Base-by-base conservation (phyloP, 1,284 basidiomycete species). In the Mycena sp. region DNA sequence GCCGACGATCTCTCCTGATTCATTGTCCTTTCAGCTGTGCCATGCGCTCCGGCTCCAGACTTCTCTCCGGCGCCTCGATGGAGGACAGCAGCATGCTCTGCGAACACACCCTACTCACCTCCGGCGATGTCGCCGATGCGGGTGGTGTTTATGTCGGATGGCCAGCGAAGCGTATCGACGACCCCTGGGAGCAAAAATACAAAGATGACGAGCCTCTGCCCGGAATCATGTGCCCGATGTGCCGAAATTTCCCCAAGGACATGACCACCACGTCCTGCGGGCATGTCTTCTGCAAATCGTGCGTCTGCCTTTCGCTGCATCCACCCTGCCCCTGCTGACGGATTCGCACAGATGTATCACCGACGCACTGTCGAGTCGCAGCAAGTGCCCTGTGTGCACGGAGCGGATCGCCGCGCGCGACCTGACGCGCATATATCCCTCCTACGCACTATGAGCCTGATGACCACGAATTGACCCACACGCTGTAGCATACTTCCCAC, bases 21-120 rank as follows among this genome's bases (percentile, higher is more conserved):
- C 30, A 10, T 35, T 58, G 21, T 28, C 21, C 37, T 25, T 40
- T 23, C 45, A 78, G 77, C 29, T 78, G 74, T 53, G 78, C 79
- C 0, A 68, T 81, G 74, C 79, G 82, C n/a, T 74, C 80, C 3
- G 81, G 81, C 26, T 83, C 81, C 19, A 75, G 82, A 26, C 71
- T 84, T n/a, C 76, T 84, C 23, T 83, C 81, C 1, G 82, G 82
- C 17, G 81, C 82, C 25, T 81, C 80, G 11, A 83, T 84, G 82
- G 81, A 83, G 66, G 77, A 80, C 61, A 73, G 71, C 67, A 81
- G 79, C 60, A 81, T 84, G 78, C 76, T 84, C 12, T 77, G 76
- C 64, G 82, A 84, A 70, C 82, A 84, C 58, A 82, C 80, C 0
- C 76, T 83, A 6, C 69, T 84, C 25, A 78, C 80, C 3, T 83